phyloP scores from a whole-genome alignment of 805 yeast genomes.

The Ogataea minuta region DNA sequence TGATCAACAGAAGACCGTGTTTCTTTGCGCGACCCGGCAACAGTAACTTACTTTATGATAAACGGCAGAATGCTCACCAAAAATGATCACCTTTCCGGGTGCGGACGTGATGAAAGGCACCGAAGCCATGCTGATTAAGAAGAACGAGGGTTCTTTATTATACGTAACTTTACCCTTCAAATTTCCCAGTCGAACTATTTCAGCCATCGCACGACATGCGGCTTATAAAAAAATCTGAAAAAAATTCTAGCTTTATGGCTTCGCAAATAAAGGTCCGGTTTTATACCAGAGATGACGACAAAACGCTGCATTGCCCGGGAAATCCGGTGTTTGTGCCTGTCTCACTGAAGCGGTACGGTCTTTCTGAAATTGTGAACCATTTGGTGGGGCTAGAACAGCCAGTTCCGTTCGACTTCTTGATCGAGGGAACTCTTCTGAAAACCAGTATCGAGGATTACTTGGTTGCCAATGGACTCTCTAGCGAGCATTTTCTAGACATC shows the following conservation, averaged over 20 bases:
- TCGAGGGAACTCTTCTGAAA: constrained; percentile 80
- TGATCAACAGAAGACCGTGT: background rate
- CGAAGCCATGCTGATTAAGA: constrained; percentile 4
- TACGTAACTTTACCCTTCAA: background rate
- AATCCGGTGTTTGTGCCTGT: constrained; percentile 88
- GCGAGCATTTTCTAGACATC: constrained; percentile 72
- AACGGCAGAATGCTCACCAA: constrained; percentile 97
- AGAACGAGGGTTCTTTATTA: background rate
- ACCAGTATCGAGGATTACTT: constrained; percentile 79
- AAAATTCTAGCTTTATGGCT: constrained; percentile 8
- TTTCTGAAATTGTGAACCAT: constrained; percentile 94
- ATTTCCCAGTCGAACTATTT: constrained; percentile 10
- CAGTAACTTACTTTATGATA: constrained; percentile 55
- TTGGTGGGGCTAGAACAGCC: constrained; percentile 61
- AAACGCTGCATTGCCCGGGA: constrained; percentile 66
- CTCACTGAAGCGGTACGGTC: constrained; percentile 80
- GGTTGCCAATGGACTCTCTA: constrained; percentile 70
- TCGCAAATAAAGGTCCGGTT: constrained; percentile 73
- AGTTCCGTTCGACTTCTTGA: constrained; percentile 88
- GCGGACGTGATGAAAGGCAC: constrained; percentile 79
- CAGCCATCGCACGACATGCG: constrained; percentile 12
- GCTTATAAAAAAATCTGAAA: constrained; percentile 14
- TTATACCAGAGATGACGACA: constrained; percentile 83
- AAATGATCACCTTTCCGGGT: constrained; percentile 93
- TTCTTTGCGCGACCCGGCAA: background rate